Evolutionary conservation across 805 yeast species (phyloP), one percentile per base, ranked within the genome.

Genomic region (Nakazawaea populi): DNA sequence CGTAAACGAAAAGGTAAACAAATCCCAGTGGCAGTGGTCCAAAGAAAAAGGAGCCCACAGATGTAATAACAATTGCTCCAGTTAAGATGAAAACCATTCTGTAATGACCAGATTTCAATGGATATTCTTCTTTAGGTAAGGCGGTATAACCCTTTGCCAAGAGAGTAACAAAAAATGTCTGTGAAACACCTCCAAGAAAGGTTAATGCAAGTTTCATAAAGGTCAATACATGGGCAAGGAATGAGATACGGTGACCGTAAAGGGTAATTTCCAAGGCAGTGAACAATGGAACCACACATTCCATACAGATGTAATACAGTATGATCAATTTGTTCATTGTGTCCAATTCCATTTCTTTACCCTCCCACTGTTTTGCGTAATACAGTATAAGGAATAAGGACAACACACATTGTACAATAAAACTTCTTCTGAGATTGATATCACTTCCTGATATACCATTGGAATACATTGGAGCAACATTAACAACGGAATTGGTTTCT

Each of bases 281-380:
- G 6, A 43, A 8, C 7, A 37, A 7, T 30, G 51, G 51, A 1
- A 30, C 2, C 14, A 31, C 51, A 30, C 30, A 29, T 7, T 48
- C 43, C 9, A 34, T 27, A 14, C 24, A 31, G 12, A 27, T 27
- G 34, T 14, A 48, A 48, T 37, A 48, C n/a, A 38, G n/a, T 28
- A 38, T 29, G 24, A 43, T 43, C 35, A 27, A 29, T n/a, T 42
- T 48, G 38, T 36, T 48, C 32, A 48, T 5, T 14, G 12, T 37
- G 12, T 48, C 51, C 39, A 48, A 28, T 3, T 42, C 40, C 47
- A 48, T 37, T 18, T 48, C 51, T 9, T 32, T 48, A 35, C 42
- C 42, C 10, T 43, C 31, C 51, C 51, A 48, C 37, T 38, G 36
- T 18, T 30, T 37, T 12, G 38, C n/a, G 24, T 42, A 48, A 12